phyloP scores from a whole-genome alignment of 345 rosid genomes.

The Gossypium mustelinum region DNA sequence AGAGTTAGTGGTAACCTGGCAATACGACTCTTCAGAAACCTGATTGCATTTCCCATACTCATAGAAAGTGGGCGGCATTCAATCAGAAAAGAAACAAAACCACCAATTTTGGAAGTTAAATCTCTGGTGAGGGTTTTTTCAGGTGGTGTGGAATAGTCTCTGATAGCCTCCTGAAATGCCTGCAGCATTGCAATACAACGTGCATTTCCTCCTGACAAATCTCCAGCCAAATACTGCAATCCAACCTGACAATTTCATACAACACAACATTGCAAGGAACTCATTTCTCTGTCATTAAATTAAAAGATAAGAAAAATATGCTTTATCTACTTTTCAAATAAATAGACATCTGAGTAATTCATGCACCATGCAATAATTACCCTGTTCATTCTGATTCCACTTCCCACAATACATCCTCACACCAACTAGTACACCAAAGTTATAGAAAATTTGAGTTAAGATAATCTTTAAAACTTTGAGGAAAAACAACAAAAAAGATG shows the following conservation, averaged over 20 bases:
- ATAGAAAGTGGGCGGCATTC: slow-evolving; percentile 78
- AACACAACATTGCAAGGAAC: slow-evolving; percentile 12
- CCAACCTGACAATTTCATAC: slow-evolving; percentile 48
- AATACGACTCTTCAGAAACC: slow-evolving; percentile 64
- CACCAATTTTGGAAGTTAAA: slow-evolving; percentile 53
- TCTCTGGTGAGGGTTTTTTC: slow-evolving; percentile 57
- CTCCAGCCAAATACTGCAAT: slow-evolving; percentile 65
- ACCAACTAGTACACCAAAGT: not conserved
- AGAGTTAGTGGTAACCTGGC: slow-evolving; percentile 50
- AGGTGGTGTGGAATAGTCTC: slow-evolving; percentile 59
- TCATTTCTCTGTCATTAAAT: slow-evolving; percentile 3
- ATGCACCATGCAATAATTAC: slow-evolving; percentile 1
- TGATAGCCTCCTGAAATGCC: slow-evolving; percentile 66
- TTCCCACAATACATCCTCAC: not conserved
- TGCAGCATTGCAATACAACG: slow-evolving; percentile 83
- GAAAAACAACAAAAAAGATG: too few species aligned
- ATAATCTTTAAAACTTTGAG: not conserved
- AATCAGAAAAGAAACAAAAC: slow-evolving; percentile 66
- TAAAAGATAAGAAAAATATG: not conserved
- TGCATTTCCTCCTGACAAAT: slow-evolving; percentile 60
- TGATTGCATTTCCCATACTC: slow-evolving; percentile 90
- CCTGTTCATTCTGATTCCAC: not conserved
- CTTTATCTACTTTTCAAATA: not conserved
- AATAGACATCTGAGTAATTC: not conserved
- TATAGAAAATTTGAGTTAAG: not conserved